Conservation (phyloP, 306 rosid species). For the barrel medic (Medicago truncatula) region DNA sequence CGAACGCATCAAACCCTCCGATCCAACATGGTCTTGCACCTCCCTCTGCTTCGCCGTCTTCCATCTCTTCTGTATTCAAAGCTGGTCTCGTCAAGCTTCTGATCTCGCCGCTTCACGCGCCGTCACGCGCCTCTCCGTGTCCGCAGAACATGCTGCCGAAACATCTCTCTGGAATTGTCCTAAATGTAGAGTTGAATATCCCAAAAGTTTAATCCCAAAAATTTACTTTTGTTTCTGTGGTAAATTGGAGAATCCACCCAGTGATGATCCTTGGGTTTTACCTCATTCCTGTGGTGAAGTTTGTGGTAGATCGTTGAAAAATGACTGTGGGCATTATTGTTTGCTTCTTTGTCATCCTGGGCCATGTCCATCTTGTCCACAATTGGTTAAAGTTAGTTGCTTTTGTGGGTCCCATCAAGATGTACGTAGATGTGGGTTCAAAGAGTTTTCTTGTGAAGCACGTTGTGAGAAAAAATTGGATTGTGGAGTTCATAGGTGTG, state of each 20-base stretch:
- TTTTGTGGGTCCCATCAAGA: conserved; percentile 71
- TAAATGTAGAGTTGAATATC: conserved; percentile 76
- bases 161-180: conserved; percentile 88
- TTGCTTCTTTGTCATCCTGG: conserved; percentile 91
- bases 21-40: conserved; percentile 93
- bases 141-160: conserved; percentile 55
- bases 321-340: conserved; percentile 81
- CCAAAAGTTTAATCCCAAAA: conserved; percentile 72
- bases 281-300: conserved; percentile 96
- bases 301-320: conserved; percentile 72
- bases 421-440: conserved; percentile 81
- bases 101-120: conserved; percentile 75
- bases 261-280: conserved; percentile 90
- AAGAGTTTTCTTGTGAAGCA: conserved; percentile 68
- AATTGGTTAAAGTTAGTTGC: conserved; percentile 72
- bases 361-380: conserved; percentile 94
- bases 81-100: conserved; percentile 92
- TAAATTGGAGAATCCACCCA: conserved; percentile 71
- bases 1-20: conserved; percentile 79
- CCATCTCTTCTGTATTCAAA: conserved; percentile 90
- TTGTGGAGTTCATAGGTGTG: conserved; percentile 70
- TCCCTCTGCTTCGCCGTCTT: conserved; percentile 89
- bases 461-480: conserved; percentile 63
- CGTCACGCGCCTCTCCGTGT: conserved; percentile 71
- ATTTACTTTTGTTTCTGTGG: conserved; percentile 82